These are phyloP conservation scores for Yamadazyma paraphyllophila DNA, from an alignment of 805 yeast species.

Conservation along the genomic window DNA sequence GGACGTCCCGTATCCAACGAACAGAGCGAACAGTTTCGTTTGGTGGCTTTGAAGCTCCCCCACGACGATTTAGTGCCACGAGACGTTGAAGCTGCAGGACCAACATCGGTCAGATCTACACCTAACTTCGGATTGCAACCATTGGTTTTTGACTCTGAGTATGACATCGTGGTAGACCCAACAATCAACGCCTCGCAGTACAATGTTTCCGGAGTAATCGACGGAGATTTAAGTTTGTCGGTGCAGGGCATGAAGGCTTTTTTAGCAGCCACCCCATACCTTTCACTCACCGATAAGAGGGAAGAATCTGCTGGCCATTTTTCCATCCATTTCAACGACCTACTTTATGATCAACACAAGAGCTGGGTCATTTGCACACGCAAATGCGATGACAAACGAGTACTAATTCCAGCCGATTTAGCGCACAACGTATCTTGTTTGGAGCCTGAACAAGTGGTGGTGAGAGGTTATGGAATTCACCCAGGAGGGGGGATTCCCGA, in stretches of 20 bases:
- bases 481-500: conserved; percentile 11
- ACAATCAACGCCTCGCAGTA: conserved; percentile 3
- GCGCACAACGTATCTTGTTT: background rate
- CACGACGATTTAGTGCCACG: background rate
- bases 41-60: conserved; percentile 9
- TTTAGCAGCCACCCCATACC: background rate
- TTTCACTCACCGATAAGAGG: background rate
- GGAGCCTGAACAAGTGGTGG: background rate
- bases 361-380: conserved; percentile 2
- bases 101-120: background rate
- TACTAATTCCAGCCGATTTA: background rate
- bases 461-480: conserved; percentile 6
- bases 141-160: conserved; percentile 6
- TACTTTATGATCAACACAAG: conserved; percentile 1
- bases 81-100: background rate
- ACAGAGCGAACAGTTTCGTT: conserved; percentile 7
- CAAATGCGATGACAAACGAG: background rate
- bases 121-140: conserved; percentile 2
- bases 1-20: background rate
- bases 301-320: conserved; percentile 4
- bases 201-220: conserved; percentile 8
- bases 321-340: conserved; percentile 3
- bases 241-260: background rate
- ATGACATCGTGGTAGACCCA: conserved; percentile 5
- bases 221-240: conserved; percentile 5